Percentiles rank a stretch among this genome's conserved stretches.
These are phyloP conservation scores for Fusarium liriodendri DNA, from an alignment of 2,329 filamentous ascomycete species.

Conservation along the genomic window DNA sequence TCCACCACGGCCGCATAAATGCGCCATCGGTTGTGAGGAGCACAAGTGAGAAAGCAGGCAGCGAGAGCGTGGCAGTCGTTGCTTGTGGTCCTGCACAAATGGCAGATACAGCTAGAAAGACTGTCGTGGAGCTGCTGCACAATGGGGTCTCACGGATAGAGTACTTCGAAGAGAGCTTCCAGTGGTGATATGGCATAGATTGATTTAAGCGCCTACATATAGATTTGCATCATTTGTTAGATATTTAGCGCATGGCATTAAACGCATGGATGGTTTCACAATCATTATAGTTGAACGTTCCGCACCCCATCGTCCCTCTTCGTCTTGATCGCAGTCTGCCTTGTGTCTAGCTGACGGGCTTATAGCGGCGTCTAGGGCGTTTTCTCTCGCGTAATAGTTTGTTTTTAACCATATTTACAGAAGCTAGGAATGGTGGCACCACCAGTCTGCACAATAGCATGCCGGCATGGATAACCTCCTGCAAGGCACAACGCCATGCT, in stretches of 20 bases:
- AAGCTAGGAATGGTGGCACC: not conserved
- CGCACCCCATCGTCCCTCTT: not conserved
- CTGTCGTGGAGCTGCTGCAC: conserved; percentile 48
- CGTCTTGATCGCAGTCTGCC: not conserved
- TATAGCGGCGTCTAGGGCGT: not conserved
- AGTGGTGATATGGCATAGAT: conserved; percentile 48
- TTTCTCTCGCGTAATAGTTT: not conserved
- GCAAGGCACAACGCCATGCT: not conserved
- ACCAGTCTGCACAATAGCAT: too few species aligned
- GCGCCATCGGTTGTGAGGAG: conserved; percentile 47
- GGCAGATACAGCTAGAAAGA: conserved; percentile 56
- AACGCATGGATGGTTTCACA: not conserved
- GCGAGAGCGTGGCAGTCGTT: conserved; percentile 53
- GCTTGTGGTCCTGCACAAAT: conserved; percentile 58
- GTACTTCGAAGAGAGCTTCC: conserved; percentile 58
- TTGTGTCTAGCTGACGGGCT: not conserved
- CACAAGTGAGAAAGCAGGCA: conserved; percentile 32
- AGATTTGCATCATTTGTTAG: not conserved
- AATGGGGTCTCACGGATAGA: conserved; percentile 46
- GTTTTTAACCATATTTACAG: not conserved
- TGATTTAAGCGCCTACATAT: not conserved
- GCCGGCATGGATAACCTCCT: not conserved
- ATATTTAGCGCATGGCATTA: not conserved
- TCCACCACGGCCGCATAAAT: conserved; percentile 48
- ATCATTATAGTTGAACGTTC: not conserved